Percentiles rank a stretch among this genome's conserved stretches.
Conservation (phyloP, 176 grass and related monocot species). For the Musa acuminata region DNA sequence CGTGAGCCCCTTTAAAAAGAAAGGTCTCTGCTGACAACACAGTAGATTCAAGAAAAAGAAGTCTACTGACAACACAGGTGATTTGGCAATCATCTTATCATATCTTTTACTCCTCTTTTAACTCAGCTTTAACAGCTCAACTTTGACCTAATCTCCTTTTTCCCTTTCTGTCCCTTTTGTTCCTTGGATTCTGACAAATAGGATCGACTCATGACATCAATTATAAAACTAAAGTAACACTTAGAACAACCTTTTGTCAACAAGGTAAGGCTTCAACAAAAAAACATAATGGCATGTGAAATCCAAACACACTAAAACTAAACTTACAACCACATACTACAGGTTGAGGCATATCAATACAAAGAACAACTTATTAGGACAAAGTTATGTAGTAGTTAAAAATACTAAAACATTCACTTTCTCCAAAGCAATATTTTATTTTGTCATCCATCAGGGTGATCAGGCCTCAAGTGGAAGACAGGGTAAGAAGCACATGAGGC, state of each 20-base stretch:
- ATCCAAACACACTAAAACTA: not conserved
- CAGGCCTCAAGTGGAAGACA: not conserved
- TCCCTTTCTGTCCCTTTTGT: not conserved
- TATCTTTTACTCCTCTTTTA: not conserved
- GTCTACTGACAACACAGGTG: too few species aligned
- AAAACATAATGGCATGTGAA: too few species aligned
- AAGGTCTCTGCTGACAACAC: too few species aligned
- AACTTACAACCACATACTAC: not conserved
- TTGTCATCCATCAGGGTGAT: not conserved
- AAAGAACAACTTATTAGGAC: not conserved
- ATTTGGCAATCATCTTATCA: too few species aligned
- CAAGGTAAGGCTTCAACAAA: not conserved
- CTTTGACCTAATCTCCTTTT: slow-evolving; percentile 9
- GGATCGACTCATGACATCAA: not conserved
- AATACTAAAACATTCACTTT: not conserved
- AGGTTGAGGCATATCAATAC: not conserved
- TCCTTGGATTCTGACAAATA: not conserved
- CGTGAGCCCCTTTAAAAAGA: too few species aligned
- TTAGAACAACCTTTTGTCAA: not conserved
- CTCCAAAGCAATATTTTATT: not conserved
- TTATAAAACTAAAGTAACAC: not conserved
- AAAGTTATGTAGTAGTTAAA: not conserved
- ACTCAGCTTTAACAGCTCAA: slow-evolving; percentile 5
- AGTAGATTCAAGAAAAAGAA: too few species aligned
- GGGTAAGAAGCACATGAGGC: not conserved